Percentiles rank a stretch among this genome's conserved stretches.
Evolutionary conservation across 202 grass and related monocot genomes (phyloP).

Genomic region (Setaria viridis): DNA sequence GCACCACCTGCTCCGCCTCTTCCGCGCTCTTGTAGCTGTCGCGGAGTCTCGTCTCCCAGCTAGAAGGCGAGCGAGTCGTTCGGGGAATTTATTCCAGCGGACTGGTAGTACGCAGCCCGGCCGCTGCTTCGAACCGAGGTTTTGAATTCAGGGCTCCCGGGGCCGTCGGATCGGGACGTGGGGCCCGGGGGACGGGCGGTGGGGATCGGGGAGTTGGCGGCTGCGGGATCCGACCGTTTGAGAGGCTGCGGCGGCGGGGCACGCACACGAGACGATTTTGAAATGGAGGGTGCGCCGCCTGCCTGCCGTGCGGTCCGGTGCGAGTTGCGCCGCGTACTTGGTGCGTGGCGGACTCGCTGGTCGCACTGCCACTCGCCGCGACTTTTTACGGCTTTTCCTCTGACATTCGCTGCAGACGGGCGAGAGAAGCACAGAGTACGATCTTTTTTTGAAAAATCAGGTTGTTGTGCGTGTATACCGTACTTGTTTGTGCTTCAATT

Average conservation of each 20-base stretch:
- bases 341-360: background rate
- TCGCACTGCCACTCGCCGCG: background rate
- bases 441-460: slow-evolving; percentile 15
- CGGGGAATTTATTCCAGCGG: slow-evolving; percentile 57
- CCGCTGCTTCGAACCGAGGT: slow-evolving; percentile 21
- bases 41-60: too few relatives aligned
- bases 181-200: background rate
- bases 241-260: slow-evolving; percentile 5
- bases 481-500: background rate
- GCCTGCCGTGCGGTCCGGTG: background rate
- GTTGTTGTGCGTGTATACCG: background rate
- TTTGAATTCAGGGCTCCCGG: slow-evolving; percentile 48
- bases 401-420: slow-evolving; percentile 37
- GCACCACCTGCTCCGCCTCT: slow-evolving; percentile 3
- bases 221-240: slow-evolving; percentile 59
- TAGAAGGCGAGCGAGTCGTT: slow-evolving; percentile 35
- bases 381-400: slow-evolving; percentile 49
- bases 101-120: background rate
- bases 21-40: slow-evolving; percentile 34
- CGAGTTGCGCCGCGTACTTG: background rate
- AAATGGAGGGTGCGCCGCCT: slow-evolving; percentile 41
- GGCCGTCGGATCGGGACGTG: slow-evolving; percentile 48
- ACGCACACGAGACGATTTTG: slow-evolving; percentile 42
- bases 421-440: background rate
- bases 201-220: background rate